phyloP scores from a whole-genome alignment of 2,329 filamentous ascomycete species.

The Fusarium albidum region DNA sequence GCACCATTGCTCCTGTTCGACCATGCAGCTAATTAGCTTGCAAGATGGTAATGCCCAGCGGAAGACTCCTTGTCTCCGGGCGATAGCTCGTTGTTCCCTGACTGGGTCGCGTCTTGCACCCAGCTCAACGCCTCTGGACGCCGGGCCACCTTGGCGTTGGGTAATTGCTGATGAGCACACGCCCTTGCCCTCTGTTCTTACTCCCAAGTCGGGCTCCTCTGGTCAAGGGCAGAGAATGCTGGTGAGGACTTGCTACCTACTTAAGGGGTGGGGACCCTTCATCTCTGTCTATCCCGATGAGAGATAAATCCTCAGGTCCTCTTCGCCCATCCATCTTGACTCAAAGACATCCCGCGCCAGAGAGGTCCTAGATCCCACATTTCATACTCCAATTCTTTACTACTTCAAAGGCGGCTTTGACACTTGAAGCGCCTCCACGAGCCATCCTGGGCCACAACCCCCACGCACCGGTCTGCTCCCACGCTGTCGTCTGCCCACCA shows the following conservation, averaged over 20 bases:
- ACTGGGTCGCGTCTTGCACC: conserved; percentile 33
- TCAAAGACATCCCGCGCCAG: conserved; percentile 23
- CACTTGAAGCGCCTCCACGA: conserved; percentile 35
- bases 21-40: conserved; percentile 34
- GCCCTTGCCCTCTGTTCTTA: conserved; percentile 26
- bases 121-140: conserved; percentile 30
- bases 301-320: conserved; percentile 23
- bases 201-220: conserved; percentile 29
- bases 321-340: conserved; percentile 18
- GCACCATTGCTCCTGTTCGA: conserved; percentile 23
- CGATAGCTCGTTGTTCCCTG: conserved; percentile 41
- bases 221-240: conserved; percentile 20
- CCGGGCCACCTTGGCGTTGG: conserved; percentile 36
- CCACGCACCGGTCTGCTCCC: conserved; percentile 40
- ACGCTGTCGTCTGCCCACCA: conserved; percentile 33
- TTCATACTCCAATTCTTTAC: conserved; percentile 23
- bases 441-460: conserved; percentile 37
- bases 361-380: conserved; percentile 22
- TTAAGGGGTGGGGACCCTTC: conserved; percentile 41
- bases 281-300: conserved; percentile 19
- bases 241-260: conserved; percentile 34
- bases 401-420: conserved; percentile 23
- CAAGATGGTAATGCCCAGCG: conserved; percentile 35
- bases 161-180: conserved; percentile 36
- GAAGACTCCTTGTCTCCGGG: conserved; percentile 33